Conservation (phyloP, 176 grass and related monocot genomes). For the Puya raimondii region DNA sequence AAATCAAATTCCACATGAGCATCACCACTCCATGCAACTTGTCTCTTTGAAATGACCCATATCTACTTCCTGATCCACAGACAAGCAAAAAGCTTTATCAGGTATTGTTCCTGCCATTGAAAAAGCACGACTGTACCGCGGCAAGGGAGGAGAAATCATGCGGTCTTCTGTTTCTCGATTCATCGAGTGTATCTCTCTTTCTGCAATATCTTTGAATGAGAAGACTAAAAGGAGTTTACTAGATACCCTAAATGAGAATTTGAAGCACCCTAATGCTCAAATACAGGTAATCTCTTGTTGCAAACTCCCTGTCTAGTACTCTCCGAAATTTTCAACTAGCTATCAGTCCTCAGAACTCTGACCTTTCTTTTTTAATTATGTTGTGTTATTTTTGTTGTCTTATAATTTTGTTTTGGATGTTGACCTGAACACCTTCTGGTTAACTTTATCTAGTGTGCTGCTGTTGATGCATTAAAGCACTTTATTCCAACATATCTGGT, state of each 20-base stretch:
- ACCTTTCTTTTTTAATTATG: too few relatives aligned
- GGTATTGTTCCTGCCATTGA: slow-evolving; percentile 82
- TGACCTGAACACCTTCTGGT: slow-evolving; percentile 24
- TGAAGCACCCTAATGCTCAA: slow-evolving; percentile 88
- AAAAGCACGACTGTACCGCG: slow-evolving; percentile 90
- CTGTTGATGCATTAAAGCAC: slow-evolving; percentile 79
- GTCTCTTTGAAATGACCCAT: neutral
- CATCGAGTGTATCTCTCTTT: slow-evolving; percentile 79
- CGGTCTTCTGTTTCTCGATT: slow-evolving; percentile 79
- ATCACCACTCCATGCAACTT: too few relatives aligned
- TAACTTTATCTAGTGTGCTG: slow-evolving; percentile 45
- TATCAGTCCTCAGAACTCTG: neutral
- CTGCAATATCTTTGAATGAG: slow-evolving; percentile 69
- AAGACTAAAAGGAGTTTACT: slow-evolving; percentile 78
- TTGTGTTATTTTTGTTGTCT: neutral
- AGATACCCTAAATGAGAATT: slow-evolving; percentile 94
- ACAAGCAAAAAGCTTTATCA: slow-evolving; percentile 70
- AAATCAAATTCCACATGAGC: too few relatives aligned
- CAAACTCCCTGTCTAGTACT: neutral
- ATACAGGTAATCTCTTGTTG: slow-evolving; percentile 54
- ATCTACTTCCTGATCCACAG: slow-evolving; percentile 28
- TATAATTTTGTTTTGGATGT: slow-evolving; percentile 1
- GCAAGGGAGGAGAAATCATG: slow-evolving; percentile 99
- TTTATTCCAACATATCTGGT: slow-evolving; percentile 79
- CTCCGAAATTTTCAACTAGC: neutral